These are phyloP conservation scores for Penicillium daleae DNA, from an alignment of 495 filamentous ascomycete genomes.

Conservation along the genomic window DNA sequence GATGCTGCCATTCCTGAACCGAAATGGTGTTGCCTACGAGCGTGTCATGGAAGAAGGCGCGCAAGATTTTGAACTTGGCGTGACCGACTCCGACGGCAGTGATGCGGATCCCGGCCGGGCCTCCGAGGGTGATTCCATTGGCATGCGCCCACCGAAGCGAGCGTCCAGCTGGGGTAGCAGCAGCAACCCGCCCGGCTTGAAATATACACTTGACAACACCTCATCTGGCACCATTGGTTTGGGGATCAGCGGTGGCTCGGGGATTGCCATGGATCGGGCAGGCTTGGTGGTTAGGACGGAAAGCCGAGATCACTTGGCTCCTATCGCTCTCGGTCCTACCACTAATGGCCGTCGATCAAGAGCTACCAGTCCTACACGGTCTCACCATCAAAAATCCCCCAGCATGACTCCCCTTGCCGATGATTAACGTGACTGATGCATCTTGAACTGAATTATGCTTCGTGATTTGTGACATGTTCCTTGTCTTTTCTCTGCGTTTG, in stretches of 20 bases:
- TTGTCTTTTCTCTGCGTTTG: slow-evolving; percentile 1
- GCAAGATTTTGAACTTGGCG: slow-evolving; percentile 71
- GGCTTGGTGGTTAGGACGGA: slow-evolving; percentile 80
- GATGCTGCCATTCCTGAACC: slow-evolving; percentile 56
- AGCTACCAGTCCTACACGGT: slow-evolving; percentile 49
- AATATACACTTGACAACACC: slow-evolving; percentile 61
- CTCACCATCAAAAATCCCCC: slow-evolving; percentile 47
- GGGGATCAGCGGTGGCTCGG: slow-evolving; percentile 50
- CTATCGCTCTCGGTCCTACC: slow-evolving; percentile 46
- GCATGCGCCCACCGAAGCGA: slow-evolving; percentile 38
- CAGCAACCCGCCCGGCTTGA: slow-evolving; percentile 49
- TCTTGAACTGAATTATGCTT: slow-evolving; percentile 24
- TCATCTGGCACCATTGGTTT: slow-evolving; percentile 53
- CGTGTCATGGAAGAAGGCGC: slow-evolving; percentile 81
- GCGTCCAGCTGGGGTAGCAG: slow-evolving; percentile 44
- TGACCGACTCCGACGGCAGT: slow-evolving; percentile 60
- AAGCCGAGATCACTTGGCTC: slow-evolving; percentile 71
- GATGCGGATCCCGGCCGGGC: slow-evolving; percentile 48
- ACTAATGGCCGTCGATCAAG: slow-evolving; percentile 51
- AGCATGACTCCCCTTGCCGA: slow-evolving; percentile 44
- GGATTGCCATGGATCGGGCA: slow-evolving; percentile 67
- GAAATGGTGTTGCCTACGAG: slow-evolving; percentile 72
- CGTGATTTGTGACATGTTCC: slow-evolving; percentile 11
- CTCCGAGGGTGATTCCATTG: slow-evolving; percentile 39
- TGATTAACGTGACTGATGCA: slow-evolving; percentile 39